phyloP scores from a whole-genome alignment of 805 yeast genomes.

The Ogataea salicorniae region DNA sequence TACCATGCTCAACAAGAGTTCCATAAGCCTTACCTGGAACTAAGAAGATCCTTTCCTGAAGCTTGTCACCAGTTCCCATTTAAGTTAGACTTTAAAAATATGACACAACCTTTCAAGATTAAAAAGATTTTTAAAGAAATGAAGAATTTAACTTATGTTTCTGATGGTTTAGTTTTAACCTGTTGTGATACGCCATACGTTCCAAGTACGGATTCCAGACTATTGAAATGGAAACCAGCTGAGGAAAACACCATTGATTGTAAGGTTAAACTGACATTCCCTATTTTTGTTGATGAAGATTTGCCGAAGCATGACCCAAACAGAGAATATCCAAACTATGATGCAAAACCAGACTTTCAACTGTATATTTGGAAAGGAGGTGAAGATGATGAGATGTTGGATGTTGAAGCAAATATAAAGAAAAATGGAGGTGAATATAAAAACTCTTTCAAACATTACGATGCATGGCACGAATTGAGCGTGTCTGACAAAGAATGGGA shows the following conservation, averaged over 20 bases:
- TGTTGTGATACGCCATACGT: constrained; percentile 84
- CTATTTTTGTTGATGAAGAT: constrained; percentile 54
- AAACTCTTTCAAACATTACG: constrained; percentile 41
- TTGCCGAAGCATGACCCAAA: constrained; percentile 62
- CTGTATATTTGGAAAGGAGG: constrained; percentile 76
- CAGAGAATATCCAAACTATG: constrained; percentile 75
- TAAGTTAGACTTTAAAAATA: constrained; percentile 78
- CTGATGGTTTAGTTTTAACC: constrained; percentile 93
- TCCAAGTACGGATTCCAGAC: constrained; percentile 80
- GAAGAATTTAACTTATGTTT: constrained; percentile 73
- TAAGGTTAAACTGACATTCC: constrained; percentile 59
- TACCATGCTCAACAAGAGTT: constrained; percentile 82
- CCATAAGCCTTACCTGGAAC: constrained; percentile 72
- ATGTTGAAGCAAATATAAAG: constrained; percentile 31
- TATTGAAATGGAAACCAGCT: constrained; percentile 96
- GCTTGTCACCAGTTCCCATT: constrained; percentile 76
- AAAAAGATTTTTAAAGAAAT: constrained; percentile 68
- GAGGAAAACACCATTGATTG: constrained; percentile 93
- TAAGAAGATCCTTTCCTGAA: constrained; percentile 66
- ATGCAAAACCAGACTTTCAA: constrained; percentile 64
- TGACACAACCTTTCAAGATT: constrained; percentile 79
- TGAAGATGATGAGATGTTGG: constrained; percentile 30
- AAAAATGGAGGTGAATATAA: constrained; percentile 29
- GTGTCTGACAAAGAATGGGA: constrained; percentile 78
- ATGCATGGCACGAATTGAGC: constrained; percentile 59